Base-by-base conservation (phyloP, 2,329 filamentous ascomycete genomes). In the Apiospora hydei region DNA sequence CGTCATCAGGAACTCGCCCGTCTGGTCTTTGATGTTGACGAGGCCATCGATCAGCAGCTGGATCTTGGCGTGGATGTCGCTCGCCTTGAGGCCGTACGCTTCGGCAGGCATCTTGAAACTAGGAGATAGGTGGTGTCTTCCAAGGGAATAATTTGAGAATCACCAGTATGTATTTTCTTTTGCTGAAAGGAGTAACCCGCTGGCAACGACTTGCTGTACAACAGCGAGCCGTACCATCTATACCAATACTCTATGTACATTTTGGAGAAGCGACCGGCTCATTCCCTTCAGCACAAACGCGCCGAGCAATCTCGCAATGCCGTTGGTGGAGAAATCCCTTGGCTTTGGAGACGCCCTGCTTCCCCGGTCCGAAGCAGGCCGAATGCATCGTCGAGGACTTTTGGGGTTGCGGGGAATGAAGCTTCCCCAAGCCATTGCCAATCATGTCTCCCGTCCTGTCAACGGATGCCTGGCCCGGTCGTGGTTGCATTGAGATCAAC, bases 11-110 rank as follows among this genome's bases (percentile, higher is more conserved):
- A 94, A 95, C 78, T 93, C 87, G 69, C 93, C 93, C 0, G 91
- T 93, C 51, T 86, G 88, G 83, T 96, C 93, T 77, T 90, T 89
- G 82, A 95, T 95, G 81, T 93, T 93, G 80, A 95, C 87, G 57
- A 96, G 86, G 78, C 93, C 93, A 78, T 92, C 83, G 76, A 94
- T 94, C 72, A 95, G 85, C 24, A 90, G 85, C 51, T 89, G 85
- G 78, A 95, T 91, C 72, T 89, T 86, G 74, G 80, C 81, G 78
- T 89, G 86, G 73, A 89, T 80, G 71, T 87, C 83, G 73, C 79
- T 80, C 26, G 85, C 81, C 73, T 84, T 83, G 79, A 88, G 81
- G 69, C 85, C 85, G 74, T 87, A 80, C 66, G 85, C 73, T 75
- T 84, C 79, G 72, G 81, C 73, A 21, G 84, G 84, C 83, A 86